A percentile compares a stretch with the other conserved stretches of the same genome.
These are phyloP conservation scores for Chaetomiaceae sp. DNA, from an alignment of 2,329 filamentous ascomycete species.

Conservation along the genomic window DNA sequence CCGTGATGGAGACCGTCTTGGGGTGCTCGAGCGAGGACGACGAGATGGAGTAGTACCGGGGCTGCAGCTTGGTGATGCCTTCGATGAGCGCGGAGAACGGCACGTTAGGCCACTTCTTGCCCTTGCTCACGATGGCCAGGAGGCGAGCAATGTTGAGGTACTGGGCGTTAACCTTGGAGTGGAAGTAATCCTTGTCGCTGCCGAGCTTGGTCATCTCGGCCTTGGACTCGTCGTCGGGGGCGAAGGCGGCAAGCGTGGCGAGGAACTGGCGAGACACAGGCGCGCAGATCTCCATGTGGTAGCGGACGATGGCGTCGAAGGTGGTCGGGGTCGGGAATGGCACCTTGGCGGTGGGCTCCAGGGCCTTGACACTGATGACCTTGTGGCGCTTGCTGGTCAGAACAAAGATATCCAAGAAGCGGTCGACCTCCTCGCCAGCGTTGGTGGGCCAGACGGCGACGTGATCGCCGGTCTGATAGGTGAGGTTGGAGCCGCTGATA, in stretches of 20 bases:
- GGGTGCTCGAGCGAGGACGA: constrained; percentile 93
- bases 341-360: constrained; percentile 94
- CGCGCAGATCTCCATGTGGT: constrained; percentile 94
- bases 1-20: constrained; percentile 91
- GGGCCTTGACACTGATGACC: constrained; percentile 83
- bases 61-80: constrained; percentile 89
- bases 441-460: constrained; percentile 98
- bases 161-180: constrained; percentile 73
- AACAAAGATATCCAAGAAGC: constrained; percentile 75
- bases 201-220: constrained; percentile 85
- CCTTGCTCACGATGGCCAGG: constrained; percentile 66
- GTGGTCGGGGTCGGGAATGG: constrained; percentile 97
- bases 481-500: constrained; percentile 80
- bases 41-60: constrained; percentile 98
- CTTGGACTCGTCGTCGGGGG: constrained; percentile 79
- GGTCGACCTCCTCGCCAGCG: constrained; percentile 84
- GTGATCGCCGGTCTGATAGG: constrained; percentile 95
- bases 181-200: constrained; percentile 92
- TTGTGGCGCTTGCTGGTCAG: constrained; percentile 71
- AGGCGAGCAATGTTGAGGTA: constrained; percentile 88
- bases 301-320: constrained; percentile 87
- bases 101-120: constrained; percentile 73
- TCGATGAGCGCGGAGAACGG: constrained; percentile 96
- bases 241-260: constrained; percentile 79
- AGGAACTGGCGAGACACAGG: constrained; percentile 96